Evolutionary conservation across 2,329 filamentous ascomycete species (phyloP).

Genomic region (Pseudovirgaria hyperparasitica): DNA sequence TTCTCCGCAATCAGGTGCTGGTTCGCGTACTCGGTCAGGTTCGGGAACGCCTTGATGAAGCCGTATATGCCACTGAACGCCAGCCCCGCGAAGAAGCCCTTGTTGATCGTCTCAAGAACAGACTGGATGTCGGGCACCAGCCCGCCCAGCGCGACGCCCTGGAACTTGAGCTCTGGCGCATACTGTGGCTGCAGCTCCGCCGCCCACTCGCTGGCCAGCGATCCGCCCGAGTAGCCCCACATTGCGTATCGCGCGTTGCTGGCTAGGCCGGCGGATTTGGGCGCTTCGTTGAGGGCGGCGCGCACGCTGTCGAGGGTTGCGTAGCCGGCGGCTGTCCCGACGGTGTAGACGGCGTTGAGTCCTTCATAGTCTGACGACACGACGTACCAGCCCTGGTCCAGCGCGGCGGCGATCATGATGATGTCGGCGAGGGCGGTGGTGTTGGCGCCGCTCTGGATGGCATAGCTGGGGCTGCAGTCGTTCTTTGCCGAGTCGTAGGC

Average conservation of each 20-base stretch:
- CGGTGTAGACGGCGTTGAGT: constrained; percentile 11
- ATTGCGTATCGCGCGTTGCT: constrained; percentile 6
- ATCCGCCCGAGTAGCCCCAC: constrained; percentile 15
- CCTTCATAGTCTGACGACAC: constrained; percentile 14
- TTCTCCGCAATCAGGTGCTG: constrained; percentile 5
- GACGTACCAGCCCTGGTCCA: constrained; percentile 12
- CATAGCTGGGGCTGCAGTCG: constrained; percentile 8
- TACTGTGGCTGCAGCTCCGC: constrained; percentile 13
- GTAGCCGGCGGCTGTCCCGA: constrained; percentile 12
- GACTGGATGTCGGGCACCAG: constrained; percentile 15
- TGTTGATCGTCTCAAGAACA: constrained; percentile 12
- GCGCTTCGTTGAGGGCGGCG: constrained; percentile 8
- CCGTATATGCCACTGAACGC: constrained; percentile 12
- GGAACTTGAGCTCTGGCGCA: constrained; percentile 15
- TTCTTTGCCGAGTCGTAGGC: constrained; percentile 8
- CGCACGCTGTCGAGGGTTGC: constrained; percentile 15
- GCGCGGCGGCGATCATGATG: constrained; percentile 5
- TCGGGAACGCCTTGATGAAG: constrained; percentile 11
- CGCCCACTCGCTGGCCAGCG: constrained; percentile 13
- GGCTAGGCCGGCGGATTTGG: constrained; percentile 3
- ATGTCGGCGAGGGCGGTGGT: constrained; percentile 2
- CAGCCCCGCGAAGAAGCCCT: constrained; percentile 11
- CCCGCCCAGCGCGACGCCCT: constrained; percentile 18
- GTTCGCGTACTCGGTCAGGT: constrained; percentile 6
- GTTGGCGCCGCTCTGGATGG: constrained; percentile 3